Evolutionary conservation across 495 filamentous ascomycete genomes (phyloP).

Genomic region (Penicillium psychrofluorescens): DNA sequence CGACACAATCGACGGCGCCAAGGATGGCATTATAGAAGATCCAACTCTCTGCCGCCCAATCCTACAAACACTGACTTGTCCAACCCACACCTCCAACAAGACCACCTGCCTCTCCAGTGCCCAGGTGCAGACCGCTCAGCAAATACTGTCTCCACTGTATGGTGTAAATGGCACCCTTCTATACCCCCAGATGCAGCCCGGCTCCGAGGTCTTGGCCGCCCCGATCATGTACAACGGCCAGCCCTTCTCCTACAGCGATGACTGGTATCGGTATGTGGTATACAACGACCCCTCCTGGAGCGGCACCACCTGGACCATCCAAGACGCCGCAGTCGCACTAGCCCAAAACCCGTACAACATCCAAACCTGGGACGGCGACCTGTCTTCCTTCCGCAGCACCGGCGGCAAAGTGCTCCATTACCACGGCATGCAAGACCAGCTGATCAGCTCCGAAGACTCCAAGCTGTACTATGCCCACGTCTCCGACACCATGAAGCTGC

Average conservation of each 20-base stretch:
- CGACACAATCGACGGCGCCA: constrained; percentile 53
- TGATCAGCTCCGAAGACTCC: constrained; percentile 36
- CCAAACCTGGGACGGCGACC: constrained; percentile 41
- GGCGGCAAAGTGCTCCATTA: constrained; percentile 47
- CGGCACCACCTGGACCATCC: constrained; percentile 25
- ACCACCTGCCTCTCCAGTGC: constrained; percentile 45
- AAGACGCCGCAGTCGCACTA: constrained; percentile 29
- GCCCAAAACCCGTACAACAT: constrained; percentile 42
- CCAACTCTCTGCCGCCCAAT: constrained; percentile 52
- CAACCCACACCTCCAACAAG: constrained; percentile 16
- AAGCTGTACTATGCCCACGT: constrained; percentile 41
- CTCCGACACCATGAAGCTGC: constrained; percentile 31
- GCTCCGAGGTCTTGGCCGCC: constrained; percentile 25
- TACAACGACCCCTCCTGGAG: constrained; percentile 45
- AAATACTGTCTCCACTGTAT: constrained; percentile 48
- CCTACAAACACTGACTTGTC: constrained; percentile 47
- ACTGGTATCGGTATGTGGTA: constrained; percentile 50
- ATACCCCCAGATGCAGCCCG: constrained; percentile 48
- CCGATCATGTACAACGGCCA: constrained; percentile 28
- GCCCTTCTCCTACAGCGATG: constrained; percentile 32
- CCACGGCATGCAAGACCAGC: constrained; percentile 40
- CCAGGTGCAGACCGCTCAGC: constrained; percentile 48
- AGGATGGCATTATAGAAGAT: constrained; percentile 58
- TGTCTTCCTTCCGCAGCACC: constrained; percentile 30
- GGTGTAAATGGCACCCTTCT: constrained; percentile 44